phyloP scores from a whole-genome alignment of 371 early-diverging fungal species.

The Furculomyces boomerangus region DNA sequence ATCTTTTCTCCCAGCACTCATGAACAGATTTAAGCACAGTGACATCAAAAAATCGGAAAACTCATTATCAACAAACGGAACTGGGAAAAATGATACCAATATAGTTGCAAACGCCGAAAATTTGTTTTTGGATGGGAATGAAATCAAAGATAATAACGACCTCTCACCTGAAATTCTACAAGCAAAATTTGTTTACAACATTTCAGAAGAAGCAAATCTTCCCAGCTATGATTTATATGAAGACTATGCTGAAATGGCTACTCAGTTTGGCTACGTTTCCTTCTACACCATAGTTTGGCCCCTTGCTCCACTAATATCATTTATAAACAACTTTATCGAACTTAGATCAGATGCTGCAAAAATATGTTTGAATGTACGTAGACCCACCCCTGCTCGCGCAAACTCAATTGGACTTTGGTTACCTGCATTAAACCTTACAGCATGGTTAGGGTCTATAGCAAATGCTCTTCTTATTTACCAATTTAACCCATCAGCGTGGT shows the following conservation, averaged over 20 bases:
- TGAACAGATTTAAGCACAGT: constrained; percentile 18
- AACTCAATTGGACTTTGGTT: constrained; percentile 80
- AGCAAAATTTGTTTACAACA: constrained; percentile 13
- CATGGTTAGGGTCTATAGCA: constrained; percentile 58
- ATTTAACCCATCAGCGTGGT: constrained; percentile 19
- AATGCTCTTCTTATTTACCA: constrained; percentile 55
- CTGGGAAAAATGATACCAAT: too few relatives aligned
- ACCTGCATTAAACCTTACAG: constrained; percentile 35
- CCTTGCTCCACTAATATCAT: constrained; percentile 52
- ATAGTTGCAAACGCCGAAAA: too few relatives aligned
- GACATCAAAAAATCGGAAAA: neutral
- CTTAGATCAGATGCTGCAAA: constrained; percentile 76
- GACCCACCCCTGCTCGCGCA: constrained; percentile 56
- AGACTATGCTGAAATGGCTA: constrained; percentile 82
- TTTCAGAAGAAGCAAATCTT: constrained; percentile 29
- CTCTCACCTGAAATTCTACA: constrained; percentile 7
- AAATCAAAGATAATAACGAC: neutral
- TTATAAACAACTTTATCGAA: constrained; percentile 77
- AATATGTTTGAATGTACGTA: constrained; percentile 53
- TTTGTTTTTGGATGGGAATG: too few relatives aligned
- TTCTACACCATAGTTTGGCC: constrained; percentile 75
- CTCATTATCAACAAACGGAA: too few relatives aligned
- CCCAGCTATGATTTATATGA: constrained; percentile 64
- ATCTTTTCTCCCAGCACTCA: constrained; percentile 45
- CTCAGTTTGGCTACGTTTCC: constrained; percentile 79